Percentiles rank a stretch among this genome's conserved stretches.
Conservation (phyloP, 2,329 filamentous ascomycete species). For the Tolypocladium album region DNA sequence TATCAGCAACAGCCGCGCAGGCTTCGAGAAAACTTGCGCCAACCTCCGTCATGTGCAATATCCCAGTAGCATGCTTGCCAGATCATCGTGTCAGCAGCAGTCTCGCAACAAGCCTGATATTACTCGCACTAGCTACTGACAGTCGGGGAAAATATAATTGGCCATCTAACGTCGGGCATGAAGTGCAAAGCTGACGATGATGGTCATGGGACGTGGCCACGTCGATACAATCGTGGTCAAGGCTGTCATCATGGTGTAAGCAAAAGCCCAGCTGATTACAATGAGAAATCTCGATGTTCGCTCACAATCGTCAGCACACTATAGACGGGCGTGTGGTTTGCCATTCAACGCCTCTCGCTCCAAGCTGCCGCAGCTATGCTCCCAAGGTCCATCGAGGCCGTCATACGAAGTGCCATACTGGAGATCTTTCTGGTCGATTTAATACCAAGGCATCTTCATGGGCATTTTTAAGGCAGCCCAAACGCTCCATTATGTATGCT, state of each 20-base stretch:
- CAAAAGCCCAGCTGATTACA: background rate
- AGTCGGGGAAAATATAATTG: background rate
- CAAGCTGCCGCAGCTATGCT: background rate
- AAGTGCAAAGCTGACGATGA: background rate
- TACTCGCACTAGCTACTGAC: too few relatives aligned
- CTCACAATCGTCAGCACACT: background rate
- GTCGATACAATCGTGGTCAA: background rate
- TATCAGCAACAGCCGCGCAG: background rate
- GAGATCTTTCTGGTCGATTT: background rate
- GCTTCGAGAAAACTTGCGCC: background rate
- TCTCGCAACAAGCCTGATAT: background rate
- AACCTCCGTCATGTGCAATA: background rate
- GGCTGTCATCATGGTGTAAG: too few relatives aligned
- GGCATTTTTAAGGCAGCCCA: background rate
- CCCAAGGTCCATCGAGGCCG: background rate
- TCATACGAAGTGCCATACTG: too few relatives aligned
- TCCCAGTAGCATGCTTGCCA: background rate
- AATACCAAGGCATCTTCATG: background rate
- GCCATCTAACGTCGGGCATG: background rate
- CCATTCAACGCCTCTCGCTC: too few relatives aligned
- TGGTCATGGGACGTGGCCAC: background rate
- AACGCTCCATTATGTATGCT: background rate
- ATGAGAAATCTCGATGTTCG: background rate
- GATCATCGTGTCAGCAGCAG: background rate
- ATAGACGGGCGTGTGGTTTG: background rate